Percentiles rank a stretch among this genome's conserved stretches.
Evolutionary conservation across 139 green algal species (phyloP).

Genomic region (Chlamydomonas incerta): DNA sequence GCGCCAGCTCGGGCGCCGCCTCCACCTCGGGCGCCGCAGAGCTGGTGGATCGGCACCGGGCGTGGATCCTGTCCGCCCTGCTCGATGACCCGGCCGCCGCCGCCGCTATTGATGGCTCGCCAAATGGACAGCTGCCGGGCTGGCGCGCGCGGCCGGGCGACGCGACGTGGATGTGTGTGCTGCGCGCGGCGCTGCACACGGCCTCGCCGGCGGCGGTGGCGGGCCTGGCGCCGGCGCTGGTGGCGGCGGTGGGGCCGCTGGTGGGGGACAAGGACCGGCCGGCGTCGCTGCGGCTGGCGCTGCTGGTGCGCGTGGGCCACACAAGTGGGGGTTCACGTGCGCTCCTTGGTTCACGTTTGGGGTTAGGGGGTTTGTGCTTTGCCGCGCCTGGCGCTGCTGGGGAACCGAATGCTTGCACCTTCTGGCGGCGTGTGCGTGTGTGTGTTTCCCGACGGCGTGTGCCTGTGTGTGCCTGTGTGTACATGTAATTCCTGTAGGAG

Average conservation of each 20-base stretch:
- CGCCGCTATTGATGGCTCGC: not conserved
- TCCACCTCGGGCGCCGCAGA: not conserved
- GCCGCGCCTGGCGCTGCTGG: no score
- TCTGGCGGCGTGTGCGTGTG: no score
- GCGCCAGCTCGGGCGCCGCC: not conserved
- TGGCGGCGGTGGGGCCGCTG: constrained; percentile 19
- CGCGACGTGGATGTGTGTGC: constrained; percentile 34
- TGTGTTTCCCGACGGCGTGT: no score
- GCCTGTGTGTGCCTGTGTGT: constrained; percentile 38
- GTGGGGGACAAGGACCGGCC: constrained; percentile 34
- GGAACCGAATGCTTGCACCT: no score
- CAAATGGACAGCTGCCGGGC: not conserved
- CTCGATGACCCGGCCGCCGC: constrained; percentile 36
- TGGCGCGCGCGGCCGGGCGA: constrained; percentile 21
- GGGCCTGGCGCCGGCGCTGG: constrained; percentile 22
- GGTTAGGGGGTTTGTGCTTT: no score
- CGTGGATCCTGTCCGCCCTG: constrained; percentile 40
- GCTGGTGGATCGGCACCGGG: constrained; percentile 50
- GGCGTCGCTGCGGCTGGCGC: constrained; percentile 47
- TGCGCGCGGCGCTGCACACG: constrained; percentile 66
- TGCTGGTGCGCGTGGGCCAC: constrained; percentile 24
- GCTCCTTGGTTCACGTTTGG: no score
- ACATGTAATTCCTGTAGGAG: constrained; percentile 59
- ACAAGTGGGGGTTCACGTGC: no score
- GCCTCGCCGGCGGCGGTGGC: constrained; percentile 23